Evolutionary conservation across 768 basidiomycete genomes (phyloP).

Genomic region (Tylopilus balloui): DNA sequence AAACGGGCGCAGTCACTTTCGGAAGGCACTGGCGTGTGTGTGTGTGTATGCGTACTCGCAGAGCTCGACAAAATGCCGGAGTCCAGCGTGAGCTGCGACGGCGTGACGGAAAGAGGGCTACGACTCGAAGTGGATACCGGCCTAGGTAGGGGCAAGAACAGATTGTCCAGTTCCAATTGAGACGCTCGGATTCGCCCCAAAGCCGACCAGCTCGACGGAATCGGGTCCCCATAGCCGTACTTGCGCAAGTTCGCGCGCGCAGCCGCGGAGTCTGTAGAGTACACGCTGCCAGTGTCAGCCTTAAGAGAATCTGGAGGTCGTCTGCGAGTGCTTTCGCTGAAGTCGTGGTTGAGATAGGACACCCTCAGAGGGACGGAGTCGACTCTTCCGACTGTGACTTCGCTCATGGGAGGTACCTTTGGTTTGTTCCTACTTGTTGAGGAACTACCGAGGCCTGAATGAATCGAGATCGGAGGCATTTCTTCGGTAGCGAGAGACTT

Average conservation of each 20-base stretch:
- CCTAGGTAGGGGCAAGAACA: constrained; percentile 1
- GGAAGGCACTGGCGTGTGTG: constrained; percentile 1
- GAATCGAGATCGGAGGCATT: neutral
- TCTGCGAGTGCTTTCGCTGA: neutral
- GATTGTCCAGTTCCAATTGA: constrained; percentile 12
- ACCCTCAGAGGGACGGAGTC: neutral
- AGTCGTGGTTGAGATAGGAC: constrained; percentile 6
- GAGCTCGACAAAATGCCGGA: constrained; percentile 5
- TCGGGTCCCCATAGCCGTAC: constrained; percentile 20
- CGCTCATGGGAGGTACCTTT: neutral
- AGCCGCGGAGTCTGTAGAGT: constrained; percentile 23
- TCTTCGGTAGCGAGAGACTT: neutral
- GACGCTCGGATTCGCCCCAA: constrained; percentile 10
- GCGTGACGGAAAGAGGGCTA: constrained; percentile 2
- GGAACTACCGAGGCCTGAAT: neutral
- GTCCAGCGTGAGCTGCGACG: constrained; percentile 4
- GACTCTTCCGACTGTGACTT: neutral
- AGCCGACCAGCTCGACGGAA: constrained; percentile 25
- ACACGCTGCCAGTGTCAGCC: constrained; percentile 19
- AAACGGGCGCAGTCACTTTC: neutral
- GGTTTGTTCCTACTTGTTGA: neutral
- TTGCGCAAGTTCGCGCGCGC: constrained; percentile 23
- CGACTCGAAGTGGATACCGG: neutral
- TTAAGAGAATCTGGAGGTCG: constrained; percentile 2
- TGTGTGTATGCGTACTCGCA: neutral